phyloP scores from a whole-genome alignment of 306 rosid species.

The Mimosa bimucronata region DNA sequence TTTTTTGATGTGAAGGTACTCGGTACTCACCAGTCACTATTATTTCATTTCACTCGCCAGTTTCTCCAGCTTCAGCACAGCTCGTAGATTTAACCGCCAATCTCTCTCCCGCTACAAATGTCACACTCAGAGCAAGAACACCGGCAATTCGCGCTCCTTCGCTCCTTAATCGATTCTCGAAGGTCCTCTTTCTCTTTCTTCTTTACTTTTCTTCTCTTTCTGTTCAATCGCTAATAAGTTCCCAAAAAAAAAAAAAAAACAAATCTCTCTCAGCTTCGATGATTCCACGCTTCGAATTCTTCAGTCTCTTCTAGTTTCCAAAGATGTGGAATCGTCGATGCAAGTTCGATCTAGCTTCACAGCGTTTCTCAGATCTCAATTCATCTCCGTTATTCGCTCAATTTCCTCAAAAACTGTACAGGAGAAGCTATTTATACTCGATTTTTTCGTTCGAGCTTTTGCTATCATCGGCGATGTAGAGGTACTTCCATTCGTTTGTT shows the following conservation, averaged over 20 bases:
- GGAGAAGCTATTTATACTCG: slow-evolving; percentile 69
- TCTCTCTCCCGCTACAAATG: slow-evolving; percentile 52
- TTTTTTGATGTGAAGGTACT: too few relatives aligned
- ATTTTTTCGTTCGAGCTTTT: slow-evolving; percentile 74
- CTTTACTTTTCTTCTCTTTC: neutral
- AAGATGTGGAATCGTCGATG: slow-evolving; percentile 57
- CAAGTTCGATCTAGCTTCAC: slow-evolving; percentile 55
- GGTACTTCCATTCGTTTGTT: slow-evolving; percentile 40
- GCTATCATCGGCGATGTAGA: slow-evolving; percentile 72
- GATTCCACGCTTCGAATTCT: slow-evolving; percentile 56
- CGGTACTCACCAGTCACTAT: too few relatives aligned
- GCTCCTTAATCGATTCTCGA: slow-evolving; percentile 50
- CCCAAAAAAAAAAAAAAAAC: neutral
- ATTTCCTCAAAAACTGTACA: slow-evolving; percentile 49
- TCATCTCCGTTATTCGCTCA: slow-evolving; percentile 50
- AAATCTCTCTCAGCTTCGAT: slow-evolving; percentile 53
- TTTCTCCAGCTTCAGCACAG: neutral
- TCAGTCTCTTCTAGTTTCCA: slow-evolving; percentile 55
- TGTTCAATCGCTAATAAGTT: neutral
- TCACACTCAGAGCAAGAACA: slow-evolving; percentile 38
- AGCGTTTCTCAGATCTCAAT: slow-evolving; percentile 60
- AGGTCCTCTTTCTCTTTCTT: slow-evolving; percentile 46
- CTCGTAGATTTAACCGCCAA: slow-evolving; percentile 25
- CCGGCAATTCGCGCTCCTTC: slow-evolving; percentile 52
- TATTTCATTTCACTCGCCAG: neutral